phyloP scores from a whole-genome alignment of 2,329 filamentous ascomycete species.

The Trichoderma sp. region DNA sequence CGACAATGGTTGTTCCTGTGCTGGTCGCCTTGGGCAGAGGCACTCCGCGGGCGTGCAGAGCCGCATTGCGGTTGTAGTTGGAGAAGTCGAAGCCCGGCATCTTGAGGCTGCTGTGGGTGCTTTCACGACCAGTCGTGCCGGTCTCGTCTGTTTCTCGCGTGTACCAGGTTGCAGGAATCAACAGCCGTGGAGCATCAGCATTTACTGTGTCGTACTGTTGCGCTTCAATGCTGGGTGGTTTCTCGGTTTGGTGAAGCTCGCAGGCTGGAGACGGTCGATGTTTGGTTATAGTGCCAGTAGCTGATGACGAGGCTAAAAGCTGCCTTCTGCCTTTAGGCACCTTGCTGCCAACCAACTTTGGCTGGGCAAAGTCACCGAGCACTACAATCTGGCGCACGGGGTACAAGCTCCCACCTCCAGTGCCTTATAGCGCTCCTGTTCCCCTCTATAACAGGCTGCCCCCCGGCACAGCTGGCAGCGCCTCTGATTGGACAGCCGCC shows the following conservation, averaged over 20 bases:
- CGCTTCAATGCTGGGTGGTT: slow-evolving; percentile 1
- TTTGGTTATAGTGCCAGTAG: slow-evolving; percentile 30
- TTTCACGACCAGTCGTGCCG: slow-evolving; percentile 4
- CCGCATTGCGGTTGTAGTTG: slow-evolving; percentile 99
- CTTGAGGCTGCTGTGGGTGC: slow-evolving; percentile 29
- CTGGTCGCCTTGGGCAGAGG: slow-evolving; percentile 96
- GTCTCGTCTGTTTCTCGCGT: slow-evolving; percentile 12
- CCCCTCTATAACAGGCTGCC: slow-evolving; percentile 24
- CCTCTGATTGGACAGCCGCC: slow-evolving; percentile 33
- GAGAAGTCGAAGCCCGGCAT: slow-evolving; percentile 99
- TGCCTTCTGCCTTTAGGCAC: slow-evolving; percentile 52
- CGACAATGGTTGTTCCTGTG: slow-evolving; percentile 98
- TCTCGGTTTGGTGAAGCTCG: neutral
- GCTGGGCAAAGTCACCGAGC: neutral
- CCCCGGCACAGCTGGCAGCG: slow-evolving; percentile 22
- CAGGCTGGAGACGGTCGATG: neutral
- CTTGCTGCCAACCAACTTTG: slow-evolving; percentile 3
- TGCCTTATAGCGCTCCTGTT: neutral
- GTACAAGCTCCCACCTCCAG: slow-evolving; percentile 27
- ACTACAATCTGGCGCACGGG: neutral
- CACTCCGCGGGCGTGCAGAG: slow-evolving; percentile 89
- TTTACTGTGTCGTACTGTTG: neutral
- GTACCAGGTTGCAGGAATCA: neutral
- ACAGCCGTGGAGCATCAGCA: neutral
- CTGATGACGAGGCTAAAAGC: slow-evolving; percentile 59